These are phyloP conservation scores for Pelargonium cotyledonis DNA, from an alignment of 441 rosid genomes.

Conservation along the genomic window DNA sequence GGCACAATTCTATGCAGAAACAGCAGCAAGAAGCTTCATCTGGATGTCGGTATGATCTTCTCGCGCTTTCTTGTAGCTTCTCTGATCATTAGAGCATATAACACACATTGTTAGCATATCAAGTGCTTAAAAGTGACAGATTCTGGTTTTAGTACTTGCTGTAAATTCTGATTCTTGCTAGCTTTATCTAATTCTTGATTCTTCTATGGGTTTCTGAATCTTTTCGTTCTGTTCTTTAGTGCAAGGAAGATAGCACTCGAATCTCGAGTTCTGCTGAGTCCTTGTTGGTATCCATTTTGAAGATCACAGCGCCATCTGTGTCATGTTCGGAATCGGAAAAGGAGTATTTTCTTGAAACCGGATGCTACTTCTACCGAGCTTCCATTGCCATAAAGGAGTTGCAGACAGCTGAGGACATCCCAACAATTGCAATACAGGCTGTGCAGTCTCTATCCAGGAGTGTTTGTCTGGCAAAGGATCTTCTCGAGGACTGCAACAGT, in stretches of 20 bases:
- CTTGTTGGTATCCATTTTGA: slow-evolving; percentile 47
- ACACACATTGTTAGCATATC: background rate
- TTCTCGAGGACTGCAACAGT: slow-evolving; percentile 29
- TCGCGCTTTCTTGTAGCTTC: background rate
- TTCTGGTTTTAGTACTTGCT: background rate
- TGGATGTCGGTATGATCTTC: slow-evolving; percentile 50
- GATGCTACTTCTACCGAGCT: slow-evolving; percentile 62
- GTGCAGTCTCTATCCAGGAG: slow-evolving; percentile 43
- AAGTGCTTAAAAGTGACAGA: background rate
- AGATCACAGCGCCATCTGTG: slow-evolving; percentile 39
- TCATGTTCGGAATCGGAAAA: slow-evolving; percentile 31
- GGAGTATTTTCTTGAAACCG: slow-evolving; percentile 41
- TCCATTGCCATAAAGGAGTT: slow-evolving; percentile 63
- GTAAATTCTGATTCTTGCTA: background rate
- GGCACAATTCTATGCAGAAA: background rate
- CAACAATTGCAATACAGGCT: slow-evolving; percentile 37
- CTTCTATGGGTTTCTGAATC: background rate
- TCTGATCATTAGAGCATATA: slow-evolving; percentile 7
- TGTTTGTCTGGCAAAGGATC: slow-evolving; percentile 40
- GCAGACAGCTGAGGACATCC: slow-evolving; percentile 33
- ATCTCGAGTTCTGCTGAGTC: slow-evolving; percentile 31
- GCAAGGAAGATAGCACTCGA: slow-evolving; percentile 27
- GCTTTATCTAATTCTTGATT: background rate
- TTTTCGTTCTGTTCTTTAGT: slow-evolving; percentile 25
- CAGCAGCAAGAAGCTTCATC: slow-evolving; percentile 20